Base-by-base conservation (phyloP, 1,139 yeast species). In the Blastobotrys proliferans region DNA sequence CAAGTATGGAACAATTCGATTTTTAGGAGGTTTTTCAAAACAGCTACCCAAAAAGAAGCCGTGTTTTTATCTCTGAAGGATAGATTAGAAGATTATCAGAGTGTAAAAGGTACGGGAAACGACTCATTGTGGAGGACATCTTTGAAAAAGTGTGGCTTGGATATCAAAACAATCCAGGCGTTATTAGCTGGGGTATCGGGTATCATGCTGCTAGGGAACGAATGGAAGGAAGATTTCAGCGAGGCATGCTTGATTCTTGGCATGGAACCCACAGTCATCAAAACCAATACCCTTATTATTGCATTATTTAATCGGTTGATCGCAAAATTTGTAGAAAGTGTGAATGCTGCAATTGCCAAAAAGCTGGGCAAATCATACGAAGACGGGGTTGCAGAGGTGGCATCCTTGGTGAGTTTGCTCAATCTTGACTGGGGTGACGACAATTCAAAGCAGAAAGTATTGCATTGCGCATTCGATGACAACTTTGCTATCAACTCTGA, bases 401-500 rank as follows among this genome's bases (percentile, higher is more conserved):
- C 37, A 13, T 11, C 33, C 14, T 19, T 38, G 27, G 37, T 33
- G 14, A 18, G 37, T 9, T 13, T 38, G 25, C 14, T 17, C 3
- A 21, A 21, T n/a, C 34, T 29, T 8, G 22, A 29, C 9, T 33
- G 37, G 35, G 27, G 11, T 13, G 25, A 36, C 3, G 48, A 51
- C 24, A 16, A 20, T 3, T 38, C 34, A 31, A 28, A 24, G 22
- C 24, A 20, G 17, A 28, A 30, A 30, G 31, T 35, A 3, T 19
- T 35, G 19, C 8, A 50, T 20, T 38, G 24, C 28, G 18, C 54
- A 1, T 53, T 58, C 9, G 61, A 62, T 22, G 63, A 62, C 32
- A 34, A 47, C 8, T 45, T 33, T 3, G 61, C 55, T n/a, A 41
- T 61, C 40, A 60, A 61, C 26, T 45, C 53, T 21, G 67, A 63